phyloP scores from a whole-genome alignment of 2,329 filamentous ascomycete species.

The Taxawa tesnikishii region DNA sequence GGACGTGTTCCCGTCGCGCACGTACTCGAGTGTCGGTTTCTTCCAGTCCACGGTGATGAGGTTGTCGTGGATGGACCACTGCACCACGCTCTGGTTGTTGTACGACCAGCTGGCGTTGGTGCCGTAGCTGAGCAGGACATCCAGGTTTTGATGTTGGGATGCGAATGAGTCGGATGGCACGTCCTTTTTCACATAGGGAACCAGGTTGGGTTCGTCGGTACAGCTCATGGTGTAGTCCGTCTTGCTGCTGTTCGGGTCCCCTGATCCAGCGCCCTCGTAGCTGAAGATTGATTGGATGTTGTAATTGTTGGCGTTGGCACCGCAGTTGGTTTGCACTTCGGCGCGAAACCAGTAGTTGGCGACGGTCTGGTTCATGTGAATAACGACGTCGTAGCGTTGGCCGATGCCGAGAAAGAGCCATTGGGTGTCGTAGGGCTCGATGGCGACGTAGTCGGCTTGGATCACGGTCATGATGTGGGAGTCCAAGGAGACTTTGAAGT shows the following conservation, averaged over 20 bases:
- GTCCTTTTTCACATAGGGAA: slow-evolving; percentile 25
- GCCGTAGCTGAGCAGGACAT: slow-evolving; percentile 2
- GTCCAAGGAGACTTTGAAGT: slow-evolving; percentile 24
- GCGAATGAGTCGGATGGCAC: slow-evolving; percentile 19
- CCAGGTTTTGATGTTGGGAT: slow-evolving; percentile 1
- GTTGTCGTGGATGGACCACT: slow-evolving; percentile 1
- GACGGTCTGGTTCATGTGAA: slow-evolving; percentile 21
- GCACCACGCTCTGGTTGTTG: slow-evolving; percentile 1
- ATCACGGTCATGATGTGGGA: slow-evolving; percentile 21
- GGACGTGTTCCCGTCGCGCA: slow-evolving; percentile 25
- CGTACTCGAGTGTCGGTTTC: slow-evolving; percentile 30
- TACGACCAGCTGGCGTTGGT: background rate
- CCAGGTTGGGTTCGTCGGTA: slow-evolving; percentile 25
- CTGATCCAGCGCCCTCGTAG: slow-evolving; percentile 22
- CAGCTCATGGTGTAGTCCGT: slow-evolving; percentile 24
- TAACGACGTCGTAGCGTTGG: slow-evolving; percentile 29
- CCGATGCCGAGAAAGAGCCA: slow-evolving; percentile 24
- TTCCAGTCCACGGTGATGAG: slow-evolving; percentile 27
- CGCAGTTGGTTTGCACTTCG: slow-evolving; percentile 13
- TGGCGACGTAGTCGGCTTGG: slow-evolving; percentile 21
- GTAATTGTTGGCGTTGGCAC: slow-evolving; percentile 15
- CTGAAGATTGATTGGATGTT: slow-evolving; percentile 24
- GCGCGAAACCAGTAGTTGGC: slow-evolving; percentile 25
- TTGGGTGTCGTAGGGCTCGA: slow-evolving; percentile 17
- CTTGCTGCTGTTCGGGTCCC: slow-evolving; percentile 17